Evolutionary conservation across 1,284 basidiomycete genomes (phyloP).

Genomic region (Cryptococcus depauperatus): DNA sequence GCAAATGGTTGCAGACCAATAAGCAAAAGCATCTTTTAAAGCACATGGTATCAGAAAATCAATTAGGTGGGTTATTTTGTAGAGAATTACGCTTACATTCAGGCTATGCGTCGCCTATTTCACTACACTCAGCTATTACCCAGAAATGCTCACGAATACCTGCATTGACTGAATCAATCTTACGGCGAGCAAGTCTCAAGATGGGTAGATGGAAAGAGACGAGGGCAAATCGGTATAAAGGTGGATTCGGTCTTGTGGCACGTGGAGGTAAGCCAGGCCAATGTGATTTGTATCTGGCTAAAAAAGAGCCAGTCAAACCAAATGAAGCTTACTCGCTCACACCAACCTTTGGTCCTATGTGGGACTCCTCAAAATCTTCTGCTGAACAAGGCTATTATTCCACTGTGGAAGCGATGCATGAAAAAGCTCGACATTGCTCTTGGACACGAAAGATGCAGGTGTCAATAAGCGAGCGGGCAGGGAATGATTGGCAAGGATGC

Average conservation of each 20-base stretch:
- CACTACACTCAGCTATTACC: constrained; percentile 21
- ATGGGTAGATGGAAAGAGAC: constrained; percentile 35
- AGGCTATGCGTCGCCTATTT: constrained; percentile 31
- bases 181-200: constrained; percentile 34
- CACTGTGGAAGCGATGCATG: constrained; percentile 34
- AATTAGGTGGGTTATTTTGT: neutral
- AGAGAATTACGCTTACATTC: neutral
- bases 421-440: constrained; percentile 20
- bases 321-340: constrained; percentile 15
- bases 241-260: constrained; percentile 25
- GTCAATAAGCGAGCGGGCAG: constrained; percentile 4
- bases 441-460: constrained; percentile 11
- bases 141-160: constrained; percentile 7
- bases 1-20: too few relatives aligned
- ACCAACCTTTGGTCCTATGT: constrained; percentile 33
- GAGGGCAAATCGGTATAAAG: constrained; percentile 8
- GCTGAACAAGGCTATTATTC: constrained; percentile 29
- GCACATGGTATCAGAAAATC: too few relatives aligned
- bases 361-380: constrained; percentile 25
- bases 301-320: constrained; percentile 13
- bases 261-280: constrained; percentile 20
- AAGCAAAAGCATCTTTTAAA: too few relatives aligned
- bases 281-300: neutral
- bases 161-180: constrained; percentile 23
- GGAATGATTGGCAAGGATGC: constrained; percentile 2